These are phyloP conservation scores for Vachellia pachyceras DNA, from an alignment of 306 rosid genomes.

Conservation along the genomic window DNA sequence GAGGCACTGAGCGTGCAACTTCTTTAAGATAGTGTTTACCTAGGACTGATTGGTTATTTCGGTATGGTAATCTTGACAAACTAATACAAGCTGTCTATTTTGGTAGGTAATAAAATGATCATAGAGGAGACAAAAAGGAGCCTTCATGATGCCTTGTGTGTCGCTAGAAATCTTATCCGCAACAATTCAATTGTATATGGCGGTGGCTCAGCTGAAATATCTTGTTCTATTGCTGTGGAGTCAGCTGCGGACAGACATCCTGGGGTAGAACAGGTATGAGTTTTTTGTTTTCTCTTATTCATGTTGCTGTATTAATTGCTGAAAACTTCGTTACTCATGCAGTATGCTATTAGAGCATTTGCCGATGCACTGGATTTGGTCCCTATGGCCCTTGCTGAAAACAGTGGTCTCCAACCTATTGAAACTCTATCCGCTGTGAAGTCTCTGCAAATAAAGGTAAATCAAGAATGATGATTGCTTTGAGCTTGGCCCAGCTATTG, in stretches of 20 bases:
- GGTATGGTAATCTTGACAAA: slow-evolving; percentile 19
- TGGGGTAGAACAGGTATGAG: slow-evolving; percentile 91
- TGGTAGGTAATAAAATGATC: slow-evolving; percentile 94
- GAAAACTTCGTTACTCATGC: slow-evolving; percentile 37
- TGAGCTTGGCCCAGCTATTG: neutral
- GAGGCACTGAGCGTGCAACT: neutral
- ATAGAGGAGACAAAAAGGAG: slow-evolving; percentile 99
- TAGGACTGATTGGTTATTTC: neutral
- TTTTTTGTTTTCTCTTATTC: neutral
- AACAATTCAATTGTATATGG: slow-evolving; percentile 96
- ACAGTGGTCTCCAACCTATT: slow-evolving; percentile 96
- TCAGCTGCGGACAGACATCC: slow-evolving; percentile 92
- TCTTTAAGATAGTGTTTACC: neutral
- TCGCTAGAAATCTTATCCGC: slow-evolving; percentile 96
- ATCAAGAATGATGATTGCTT: neutral
- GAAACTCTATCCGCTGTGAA: slow-evolving; percentile 94
- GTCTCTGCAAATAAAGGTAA: slow-evolving; percentile 92
- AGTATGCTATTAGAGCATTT: slow-evolving; percentile 97
- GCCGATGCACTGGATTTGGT: slow-evolving; percentile 89
- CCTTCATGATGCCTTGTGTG: slow-evolving; percentile 92
- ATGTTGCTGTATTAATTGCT: slow-evolving; percentile 1
- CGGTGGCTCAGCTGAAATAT: slow-evolving; percentile 96
- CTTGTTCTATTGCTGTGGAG: slow-evolving; percentile 89
- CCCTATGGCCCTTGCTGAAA: slow-evolving; percentile 99
- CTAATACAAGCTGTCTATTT: slow-evolving; percentile 36